phyloP scores from a whole-genome alignment of 345 rosid genomes.

The Citrus sp. region DNA sequence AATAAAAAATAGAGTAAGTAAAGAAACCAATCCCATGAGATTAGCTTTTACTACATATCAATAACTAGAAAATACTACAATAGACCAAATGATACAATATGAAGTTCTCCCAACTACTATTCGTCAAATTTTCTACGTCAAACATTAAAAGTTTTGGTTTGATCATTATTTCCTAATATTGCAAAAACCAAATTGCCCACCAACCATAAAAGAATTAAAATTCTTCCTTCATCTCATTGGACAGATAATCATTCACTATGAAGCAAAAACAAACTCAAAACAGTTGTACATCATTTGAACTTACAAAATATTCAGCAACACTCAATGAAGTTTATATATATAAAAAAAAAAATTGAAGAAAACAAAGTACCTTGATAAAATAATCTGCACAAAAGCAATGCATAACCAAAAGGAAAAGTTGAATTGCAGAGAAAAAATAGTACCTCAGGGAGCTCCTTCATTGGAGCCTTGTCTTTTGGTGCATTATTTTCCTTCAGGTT shows the following conservation, averaged over 20 bases:
- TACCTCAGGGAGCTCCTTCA: slow-evolving; percentile 63
- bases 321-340: background rate
- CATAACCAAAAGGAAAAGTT: background rate
- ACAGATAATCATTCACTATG: background rate
- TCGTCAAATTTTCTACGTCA: background rate
- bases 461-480: slow-evolving; percentile 22
- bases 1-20: background rate
- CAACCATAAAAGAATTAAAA: background rate
- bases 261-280: background rate
- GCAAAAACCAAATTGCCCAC: background rate
- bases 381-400: background rate
- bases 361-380: background rate
- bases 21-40: background rate
- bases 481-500: slow-evolving; percentile 23
- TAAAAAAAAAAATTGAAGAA: background rate
- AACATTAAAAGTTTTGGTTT: background rate
- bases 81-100: background rate
- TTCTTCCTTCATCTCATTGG: background rate
- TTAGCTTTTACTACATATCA: too few species aligned
- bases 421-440: background rate
- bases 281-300: background rate
- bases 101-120: background rate
- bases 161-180: background rate
- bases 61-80: background rate
- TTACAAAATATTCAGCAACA: background rate